Percentiles rank a stretch among this genome's conserved stretches.
These are phyloP conservation scores for Esteya vermicola DNA, from an alignment of 2,329 filamentous ascomycete species.

Conservation along the genomic window DNA sequence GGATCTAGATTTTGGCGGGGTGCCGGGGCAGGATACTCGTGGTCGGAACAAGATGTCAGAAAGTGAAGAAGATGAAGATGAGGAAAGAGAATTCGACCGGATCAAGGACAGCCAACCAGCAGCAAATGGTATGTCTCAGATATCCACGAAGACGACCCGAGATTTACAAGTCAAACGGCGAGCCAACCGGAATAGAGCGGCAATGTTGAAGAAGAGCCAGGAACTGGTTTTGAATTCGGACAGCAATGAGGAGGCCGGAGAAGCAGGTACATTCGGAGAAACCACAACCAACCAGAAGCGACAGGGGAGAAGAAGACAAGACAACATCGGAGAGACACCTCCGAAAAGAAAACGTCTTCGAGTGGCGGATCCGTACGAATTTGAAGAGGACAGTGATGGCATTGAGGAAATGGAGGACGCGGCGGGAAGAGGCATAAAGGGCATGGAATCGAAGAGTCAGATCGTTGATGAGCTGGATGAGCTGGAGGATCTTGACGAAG, in stretches of 20 bases:
- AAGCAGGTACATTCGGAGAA: too few relatives aligned
- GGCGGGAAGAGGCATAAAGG: background rate
- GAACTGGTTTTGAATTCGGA: background rate
- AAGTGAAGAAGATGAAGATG: background rate
- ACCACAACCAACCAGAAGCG: background rate
- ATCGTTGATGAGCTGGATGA: background rate
- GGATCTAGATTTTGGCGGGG: slow-evolving; percentile 4
- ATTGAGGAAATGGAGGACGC: background rate
- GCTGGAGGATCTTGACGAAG: background rate
- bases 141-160: too few relatives aligned
- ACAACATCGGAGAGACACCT: background rate
- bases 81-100: background rate
- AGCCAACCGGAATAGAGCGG: background rate
- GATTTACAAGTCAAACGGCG: background rate
- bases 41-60: background rate
- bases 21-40: background rate
- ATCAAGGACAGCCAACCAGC: too few relatives aligned
- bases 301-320: background rate
- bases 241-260: background rate
- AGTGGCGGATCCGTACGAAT: background rate
- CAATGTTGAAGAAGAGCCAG: background rate
- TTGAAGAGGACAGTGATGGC: background rate
- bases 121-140: too few relatives aligned
- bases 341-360: too few relatives aligned
- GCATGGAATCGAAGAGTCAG: background rate